These are phyloP conservation scores for Spongospora subterranea DNA, from an alignment of 208 protist genomes.

Conservation along the genomic window DNA sequence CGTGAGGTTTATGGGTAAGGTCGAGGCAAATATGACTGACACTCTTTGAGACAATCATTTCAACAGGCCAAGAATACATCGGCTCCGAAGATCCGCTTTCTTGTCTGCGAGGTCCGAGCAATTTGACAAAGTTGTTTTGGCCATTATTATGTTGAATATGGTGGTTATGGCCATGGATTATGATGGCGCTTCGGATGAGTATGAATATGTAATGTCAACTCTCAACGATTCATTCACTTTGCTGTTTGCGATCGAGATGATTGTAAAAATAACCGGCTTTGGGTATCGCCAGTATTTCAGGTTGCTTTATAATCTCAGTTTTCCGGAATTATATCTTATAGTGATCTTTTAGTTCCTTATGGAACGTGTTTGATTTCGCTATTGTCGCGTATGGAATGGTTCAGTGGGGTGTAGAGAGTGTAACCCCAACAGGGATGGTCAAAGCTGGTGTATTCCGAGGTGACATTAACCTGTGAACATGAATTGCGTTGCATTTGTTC, in stretches of 20 bases:
- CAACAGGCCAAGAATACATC: neutral
- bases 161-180: slow-evolving; percentile 58
- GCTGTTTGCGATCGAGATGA: slow-evolving; percentile 61
- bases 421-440: neutral
- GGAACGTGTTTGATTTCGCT: slow-evolving; percentile 68
- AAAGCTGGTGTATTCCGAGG: neutral
- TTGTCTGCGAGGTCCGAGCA: neutral
- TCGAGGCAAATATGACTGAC: too few relatives aligned
- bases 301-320: too few relatives aligned
- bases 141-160: slow-evolving; percentile 63
- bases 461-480: neutral
- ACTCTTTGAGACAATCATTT: neutral
- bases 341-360: too few relatives aligned
- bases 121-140: slow-evolving; percentile 63
- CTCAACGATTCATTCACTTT: slow-evolving; percentile 57
- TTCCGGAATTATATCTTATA: too few relatives aligned
- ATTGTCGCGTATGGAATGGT: neutral
- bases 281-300: slow-evolving; percentile 58
- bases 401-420: neutral
- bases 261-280: slow-evolving; percentile 60
- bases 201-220: slow-evolving; percentile 51
- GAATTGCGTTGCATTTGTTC: neutral
- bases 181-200: slow-evolving; percentile 50
- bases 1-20: too few relatives aligned
- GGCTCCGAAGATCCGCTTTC: slow-evolving; percentile 7